Evolutionary conservation across 345 rosid genomes (phyloP).

Genomic region (Linum usitatissimum): DNA sequence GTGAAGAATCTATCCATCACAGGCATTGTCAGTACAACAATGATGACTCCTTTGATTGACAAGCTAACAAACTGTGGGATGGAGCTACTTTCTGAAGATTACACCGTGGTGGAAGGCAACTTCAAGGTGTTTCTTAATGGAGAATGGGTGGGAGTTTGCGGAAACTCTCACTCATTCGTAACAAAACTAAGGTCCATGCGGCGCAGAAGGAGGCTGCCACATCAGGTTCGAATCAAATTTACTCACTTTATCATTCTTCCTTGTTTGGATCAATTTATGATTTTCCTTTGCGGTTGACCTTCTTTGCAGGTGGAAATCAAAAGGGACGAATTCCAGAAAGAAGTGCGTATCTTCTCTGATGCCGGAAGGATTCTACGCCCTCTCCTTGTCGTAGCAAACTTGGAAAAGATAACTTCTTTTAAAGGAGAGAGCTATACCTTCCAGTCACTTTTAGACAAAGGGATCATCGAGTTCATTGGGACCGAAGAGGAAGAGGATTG

Average conservation of each 20-base stretch:
- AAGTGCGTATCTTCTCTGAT: constrained; percentile 71
- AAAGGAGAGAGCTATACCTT: constrained; percentile 34
- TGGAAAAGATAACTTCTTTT: constrained; percentile 33
- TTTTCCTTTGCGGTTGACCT: constrained; percentile 2
- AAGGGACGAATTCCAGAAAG: constrained; percentile 50
- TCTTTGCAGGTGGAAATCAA: constrained; percentile 68
- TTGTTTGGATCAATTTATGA: neutral
- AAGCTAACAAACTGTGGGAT: constrained; percentile 49
- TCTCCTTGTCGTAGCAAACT: constrained; percentile 65
- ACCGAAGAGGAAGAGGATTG: constrained; percentile 93
- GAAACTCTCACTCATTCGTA: constrained; percentile 47
- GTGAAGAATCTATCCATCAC: constrained; percentile 77
- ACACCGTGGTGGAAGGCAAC: constrained; percentile 34
- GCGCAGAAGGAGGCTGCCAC: constrained; percentile 44
- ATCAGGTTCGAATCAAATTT: constrained; percentile 33
- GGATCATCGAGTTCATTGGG: constrained; percentile 69
- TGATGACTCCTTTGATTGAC: constrained; percentile 36
- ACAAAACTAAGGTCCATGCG: constrained; percentile 46
- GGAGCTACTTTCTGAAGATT: constrained; percentile 49
- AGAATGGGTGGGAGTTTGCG: constrained; percentile 77
- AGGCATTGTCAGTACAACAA: constrained; percentile 59
- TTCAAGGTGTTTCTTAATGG: constrained; percentile 72
- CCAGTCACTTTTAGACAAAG: constrained; percentile 31
- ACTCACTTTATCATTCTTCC: neutral
- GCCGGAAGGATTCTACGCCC: constrained; percentile 90